Percentiles rank a stretch among this genome's conserved stretches.
These are phyloP conservation scores for Setaria viridis DNA, from an alignment of 202 grass and related monocot genomes.

Conservation along the genomic window DNA sequence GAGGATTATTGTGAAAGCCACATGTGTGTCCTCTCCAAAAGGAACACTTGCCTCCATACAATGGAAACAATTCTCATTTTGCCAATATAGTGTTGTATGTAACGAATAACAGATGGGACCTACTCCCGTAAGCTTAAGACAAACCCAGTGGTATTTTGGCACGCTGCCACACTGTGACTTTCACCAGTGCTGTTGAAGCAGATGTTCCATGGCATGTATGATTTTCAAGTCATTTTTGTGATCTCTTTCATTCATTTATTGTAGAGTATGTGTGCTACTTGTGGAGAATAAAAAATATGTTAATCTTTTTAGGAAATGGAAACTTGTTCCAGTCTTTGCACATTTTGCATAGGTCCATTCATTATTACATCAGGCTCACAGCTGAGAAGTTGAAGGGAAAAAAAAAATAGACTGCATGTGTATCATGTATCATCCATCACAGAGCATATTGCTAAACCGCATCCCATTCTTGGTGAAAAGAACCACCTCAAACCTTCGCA, in stretches of 20 bases:
- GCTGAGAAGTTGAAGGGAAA: neutral
- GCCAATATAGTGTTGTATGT: neutral
- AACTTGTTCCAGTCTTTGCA: neutral
- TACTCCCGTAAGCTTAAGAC: conserved; percentile 16
- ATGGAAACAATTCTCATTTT: conserved; percentile 8
- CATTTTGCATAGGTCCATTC: neutral
- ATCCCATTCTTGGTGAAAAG: conserved; percentile 8
- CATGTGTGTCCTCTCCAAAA: conserved; percentile 4
- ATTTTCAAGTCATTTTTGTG: neutral
- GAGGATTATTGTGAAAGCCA: conserved; percentile 4
- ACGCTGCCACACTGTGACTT: neutral
- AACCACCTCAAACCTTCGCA: neutral
- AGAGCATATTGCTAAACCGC: neutral
- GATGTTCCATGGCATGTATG: neutral
- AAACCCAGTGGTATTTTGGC: conserved; percentile 18
- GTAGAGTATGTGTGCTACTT: neutral
- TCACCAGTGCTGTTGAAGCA: neutral
- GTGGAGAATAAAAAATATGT: neutral
- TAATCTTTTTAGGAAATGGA: neutral
- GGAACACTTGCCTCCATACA: neutral
- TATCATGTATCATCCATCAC: conserved; percentile 5
- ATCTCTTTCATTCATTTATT: neutral
- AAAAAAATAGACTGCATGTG: neutral
- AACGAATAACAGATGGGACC: neutral
- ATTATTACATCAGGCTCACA: neutral